Evolutionary conservation across 1,139 yeast species (phyloP).

Genomic region (Pichia sp.): DNA sequence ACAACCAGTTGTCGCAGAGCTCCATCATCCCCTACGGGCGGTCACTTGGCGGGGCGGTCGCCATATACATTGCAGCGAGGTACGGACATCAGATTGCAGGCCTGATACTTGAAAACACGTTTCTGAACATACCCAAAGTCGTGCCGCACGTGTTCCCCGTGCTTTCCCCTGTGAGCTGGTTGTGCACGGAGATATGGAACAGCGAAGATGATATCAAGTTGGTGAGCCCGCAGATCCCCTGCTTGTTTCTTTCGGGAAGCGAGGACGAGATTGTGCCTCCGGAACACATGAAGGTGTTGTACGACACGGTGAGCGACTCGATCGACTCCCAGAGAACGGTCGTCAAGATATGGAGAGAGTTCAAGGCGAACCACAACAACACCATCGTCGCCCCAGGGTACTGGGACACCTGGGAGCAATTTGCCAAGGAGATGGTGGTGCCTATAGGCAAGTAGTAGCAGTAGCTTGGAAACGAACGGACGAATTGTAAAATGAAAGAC

Average conservation of each 20-base stretch:
- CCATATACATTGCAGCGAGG: slow-evolving; percentile 70
- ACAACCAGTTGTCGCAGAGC: slow-evolving; percentile 49
- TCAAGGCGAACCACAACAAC: slow-evolving; percentile 73
- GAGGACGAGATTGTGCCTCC: slow-evolving; percentile 93
- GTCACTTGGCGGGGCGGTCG: slow-evolving; percentile 93
- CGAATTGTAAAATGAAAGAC: no score
- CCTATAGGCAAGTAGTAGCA: slow-evolving; percentile 25
- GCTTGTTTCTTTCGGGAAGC: slow-evolving; percentile 67
- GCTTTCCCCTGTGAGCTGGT: slow-evolving; percentile 49
- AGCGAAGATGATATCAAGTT: slow-evolving; percentile 58
- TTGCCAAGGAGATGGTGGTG: slow-evolving; percentile 37
- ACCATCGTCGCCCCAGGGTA: slow-evolving; percentile 69
- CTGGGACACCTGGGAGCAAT: slow-evolving; percentile 64
- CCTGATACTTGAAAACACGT: slow-evolving; percentile 80
- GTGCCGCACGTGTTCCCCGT: slow-evolving; percentile 81
- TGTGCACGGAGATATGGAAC: slow-evolving; percentile 83
- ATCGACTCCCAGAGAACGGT: slow-evolving; percentile 19
- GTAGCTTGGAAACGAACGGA: no score
- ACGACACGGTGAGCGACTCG: slow-evolving; percentile 42
- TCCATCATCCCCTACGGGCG: slow-evolving; percentile 76
- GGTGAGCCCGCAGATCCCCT: slow-evolving; percentile 55
- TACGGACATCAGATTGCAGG: slow-evolving; percentile 41
- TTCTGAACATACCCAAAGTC: slow-evolving; percentile 69
- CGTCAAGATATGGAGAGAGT: slow-evolving; percentile 46
- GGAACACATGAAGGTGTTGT: slow-evolving; percentile 65